Conservation (phyloP, 1,284 basidiomycete species). For the Dichomitus squalens region DNA sequence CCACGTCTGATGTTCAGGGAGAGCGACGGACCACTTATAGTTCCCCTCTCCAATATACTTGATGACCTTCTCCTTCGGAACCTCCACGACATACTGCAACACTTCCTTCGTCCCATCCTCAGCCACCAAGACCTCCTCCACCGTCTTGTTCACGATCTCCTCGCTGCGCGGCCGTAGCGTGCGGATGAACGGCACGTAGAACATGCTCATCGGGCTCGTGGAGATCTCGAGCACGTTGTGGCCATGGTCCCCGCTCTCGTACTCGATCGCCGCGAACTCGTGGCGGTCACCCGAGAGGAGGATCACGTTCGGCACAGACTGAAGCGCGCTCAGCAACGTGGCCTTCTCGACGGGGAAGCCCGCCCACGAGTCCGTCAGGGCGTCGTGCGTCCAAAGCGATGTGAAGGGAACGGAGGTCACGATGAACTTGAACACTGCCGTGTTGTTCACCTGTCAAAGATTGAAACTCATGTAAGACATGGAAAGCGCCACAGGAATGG, state of each 20-base stretch:
- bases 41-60: constrained; percentile 69
- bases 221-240: constrained; percentile 53
- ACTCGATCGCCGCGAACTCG: constrained; percentile 78
- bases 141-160: constrained; percentile 39
- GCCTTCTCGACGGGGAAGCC: constrained; percentile 68
- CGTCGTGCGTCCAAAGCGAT: constrained; percentile 74
- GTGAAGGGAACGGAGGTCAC: constrained; percentile 81
- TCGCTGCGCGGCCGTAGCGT: constrained; percentile 51
- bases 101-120: constrained; percentile 25
- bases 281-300: constrained; percentile 75
- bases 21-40: constrained; percentile 53
- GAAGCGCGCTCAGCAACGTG: constrained; percentile 55
- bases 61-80: constrained; percentile 64
- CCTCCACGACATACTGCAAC: constrained; percentile 32
- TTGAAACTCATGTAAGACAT: too few species aligned
- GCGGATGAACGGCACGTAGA: constrained; percentile 63
- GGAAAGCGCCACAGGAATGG: not conserved
- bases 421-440: constrained; percentile 82
- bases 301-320: constrained; percentile 75
- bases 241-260: constrained; percentile 43
- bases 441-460: constrained; percentile 62
- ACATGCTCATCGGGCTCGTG: constrained; percentile 74
- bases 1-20: not conserved
- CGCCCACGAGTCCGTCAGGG: constrained; percentile 72
- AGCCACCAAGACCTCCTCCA: constrained; percentile 25